Conservation (phyloP, 2,329 filamentous ascomycete genomes). For the Cladosporium sp. region DNA sequence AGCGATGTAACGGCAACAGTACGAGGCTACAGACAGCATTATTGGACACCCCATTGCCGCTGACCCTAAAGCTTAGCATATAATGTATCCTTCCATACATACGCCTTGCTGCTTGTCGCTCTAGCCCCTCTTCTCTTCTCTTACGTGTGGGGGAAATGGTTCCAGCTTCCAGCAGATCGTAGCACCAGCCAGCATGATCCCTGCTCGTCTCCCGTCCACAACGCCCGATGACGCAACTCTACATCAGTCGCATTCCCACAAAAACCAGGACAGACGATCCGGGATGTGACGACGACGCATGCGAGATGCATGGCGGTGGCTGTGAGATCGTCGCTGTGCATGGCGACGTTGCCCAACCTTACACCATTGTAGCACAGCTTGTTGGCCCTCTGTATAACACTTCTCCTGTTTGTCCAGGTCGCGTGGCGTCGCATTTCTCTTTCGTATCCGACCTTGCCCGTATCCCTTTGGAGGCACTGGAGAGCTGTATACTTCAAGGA, state of each 20-base stretch:
- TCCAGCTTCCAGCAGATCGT: neutral
- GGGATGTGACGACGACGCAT: slow-evolving; percentile 11
- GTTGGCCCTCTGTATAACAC: neutral
- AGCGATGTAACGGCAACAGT: too few species aligned
- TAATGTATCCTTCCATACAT: too few species aligned
- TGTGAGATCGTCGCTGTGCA: slow-evolving; percentile 7
- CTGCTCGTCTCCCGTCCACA: neutral
- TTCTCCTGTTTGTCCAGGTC: neutral
- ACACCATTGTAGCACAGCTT: slow-evolving; percentile 3
- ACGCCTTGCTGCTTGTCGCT: neutral
- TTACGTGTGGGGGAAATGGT: neutral
- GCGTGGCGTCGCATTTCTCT: neutral
- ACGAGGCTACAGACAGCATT: too few species aligned
- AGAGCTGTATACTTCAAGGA: neutral
- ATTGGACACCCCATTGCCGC: too few species aligned
- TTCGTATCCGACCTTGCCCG: neutral
- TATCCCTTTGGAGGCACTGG: neutral
- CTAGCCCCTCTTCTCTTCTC: neutral
- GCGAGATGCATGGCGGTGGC: slow-evolving; percentile 9
- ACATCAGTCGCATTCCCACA: neutral
- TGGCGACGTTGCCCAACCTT: neutral
- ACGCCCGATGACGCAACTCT: neutral
- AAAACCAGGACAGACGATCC: slow-evolving; percentile 2
- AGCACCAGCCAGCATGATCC: neutral
- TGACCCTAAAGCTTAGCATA: too few species aligned